phyloP scores from a whole-genome alignment of 371 early-diverging fungal genomes.

The Mortierella sp. region DNA sequence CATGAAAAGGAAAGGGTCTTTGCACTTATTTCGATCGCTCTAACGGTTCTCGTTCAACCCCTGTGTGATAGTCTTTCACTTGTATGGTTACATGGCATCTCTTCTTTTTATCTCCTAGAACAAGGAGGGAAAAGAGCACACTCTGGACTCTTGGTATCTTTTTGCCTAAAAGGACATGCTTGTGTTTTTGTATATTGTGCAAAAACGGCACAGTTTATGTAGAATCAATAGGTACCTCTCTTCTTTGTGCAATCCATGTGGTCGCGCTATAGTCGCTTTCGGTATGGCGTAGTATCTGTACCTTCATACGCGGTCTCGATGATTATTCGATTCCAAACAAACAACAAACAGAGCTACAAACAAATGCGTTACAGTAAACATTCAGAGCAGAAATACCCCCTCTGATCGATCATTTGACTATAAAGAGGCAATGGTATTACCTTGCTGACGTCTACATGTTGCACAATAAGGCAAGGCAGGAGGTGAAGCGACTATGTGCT shows the following conservation, averaged over 20 bases:
- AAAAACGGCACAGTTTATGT: not conserved
- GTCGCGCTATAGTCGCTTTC: not conserved
- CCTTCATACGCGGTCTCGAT: not conserved
- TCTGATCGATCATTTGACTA: not conserved
- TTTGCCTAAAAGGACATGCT: not conserved
- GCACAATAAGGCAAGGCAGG: not conserved
- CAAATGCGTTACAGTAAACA: not conserved
- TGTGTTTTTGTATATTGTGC: not conserved
- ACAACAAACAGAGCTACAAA: not conserved
- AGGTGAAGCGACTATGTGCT: not conserved
- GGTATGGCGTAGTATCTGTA: not conserved
- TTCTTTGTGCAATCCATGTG: slow-evolving; percentile 8
- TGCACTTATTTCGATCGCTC: not conserved
- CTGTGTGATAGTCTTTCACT: not conserved
- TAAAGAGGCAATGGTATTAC: not conserved
- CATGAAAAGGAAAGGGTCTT: not conserved
- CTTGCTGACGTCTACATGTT: not conserved
- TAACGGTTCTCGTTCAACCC: not conserved
- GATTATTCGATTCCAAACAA: not conserved
- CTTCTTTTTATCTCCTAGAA: not conserved
- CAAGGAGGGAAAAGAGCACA: not conserved
- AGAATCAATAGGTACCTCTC: not conserved
- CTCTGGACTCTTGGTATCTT: not conserved
- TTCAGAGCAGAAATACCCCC: not conserved
- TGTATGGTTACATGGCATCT: not conserved